phyloP scores from a whole-genome alignment of 345 rosid genomes.

The Gossypium sturtianum region DNA sequence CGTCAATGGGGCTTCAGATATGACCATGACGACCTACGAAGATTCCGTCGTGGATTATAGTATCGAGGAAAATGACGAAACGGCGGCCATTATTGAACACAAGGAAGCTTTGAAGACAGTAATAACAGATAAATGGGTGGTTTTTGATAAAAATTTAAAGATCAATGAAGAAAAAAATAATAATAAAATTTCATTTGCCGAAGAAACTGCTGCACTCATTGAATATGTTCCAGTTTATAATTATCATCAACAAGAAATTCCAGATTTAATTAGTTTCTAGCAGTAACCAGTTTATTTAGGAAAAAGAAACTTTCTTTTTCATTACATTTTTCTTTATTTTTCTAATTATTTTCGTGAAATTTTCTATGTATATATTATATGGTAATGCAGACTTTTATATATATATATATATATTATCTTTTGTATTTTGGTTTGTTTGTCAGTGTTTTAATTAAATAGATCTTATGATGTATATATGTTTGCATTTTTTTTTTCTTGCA shows the following conservation, averaged over 20 bases:
- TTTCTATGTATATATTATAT: too few relatives aligned
- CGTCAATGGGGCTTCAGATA: constrained; percentile 24
- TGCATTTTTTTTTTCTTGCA: too few relatives aligned
- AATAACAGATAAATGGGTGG: constrained; percentile 55
- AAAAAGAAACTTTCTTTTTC: too few relatives aligned
- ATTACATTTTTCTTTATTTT: too few relatives aligned
- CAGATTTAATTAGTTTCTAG: constrained; percentile 48
- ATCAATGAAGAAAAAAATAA: neutral
- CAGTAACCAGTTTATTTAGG: too few relatives aligned
- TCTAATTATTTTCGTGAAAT: too few relatives aligned
- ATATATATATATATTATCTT: too few relatives aligned
- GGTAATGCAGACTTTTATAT: too few relatives aligned
- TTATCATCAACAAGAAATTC: constrained; percentile 24
- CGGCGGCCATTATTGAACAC: neutral
- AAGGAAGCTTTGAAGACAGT: constrained; percentile 29
- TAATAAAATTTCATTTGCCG: neutral
- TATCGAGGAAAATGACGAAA: neutral
- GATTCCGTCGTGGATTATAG: neutral
- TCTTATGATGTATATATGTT: too few relatives aligned
- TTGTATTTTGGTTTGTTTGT: too few relatives aligned
- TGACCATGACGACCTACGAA: neutral
- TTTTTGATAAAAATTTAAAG: constrained; percentile 39
- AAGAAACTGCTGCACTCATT: neutral
- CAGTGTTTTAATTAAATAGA: too few relatives aligned
- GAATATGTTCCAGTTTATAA: constrained; percentile 1